phyloP scores from a whole-genome alignment of 2,329 filamentous ascomycete genomes.

The Myriosclerotinia curreyana region DNA sequence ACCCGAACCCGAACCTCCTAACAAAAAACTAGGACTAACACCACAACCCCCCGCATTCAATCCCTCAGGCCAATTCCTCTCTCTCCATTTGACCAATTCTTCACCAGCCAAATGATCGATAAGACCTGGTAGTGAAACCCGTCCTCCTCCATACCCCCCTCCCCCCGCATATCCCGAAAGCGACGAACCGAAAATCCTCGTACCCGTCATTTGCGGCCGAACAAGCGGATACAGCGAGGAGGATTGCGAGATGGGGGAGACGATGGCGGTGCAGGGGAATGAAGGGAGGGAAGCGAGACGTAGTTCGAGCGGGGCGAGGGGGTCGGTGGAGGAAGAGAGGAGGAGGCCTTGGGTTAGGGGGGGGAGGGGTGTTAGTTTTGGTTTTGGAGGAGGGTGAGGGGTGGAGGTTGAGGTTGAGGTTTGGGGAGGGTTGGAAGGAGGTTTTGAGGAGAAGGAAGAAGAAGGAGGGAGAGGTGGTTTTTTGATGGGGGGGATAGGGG shows the following conservation, averaged over 20 bases:
- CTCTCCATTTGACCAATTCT: not conserved
- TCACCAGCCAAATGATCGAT: not conserved
- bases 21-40: not conserved
- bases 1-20: not conserved
- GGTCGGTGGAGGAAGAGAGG: not conserved
- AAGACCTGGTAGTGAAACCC: not conserved
- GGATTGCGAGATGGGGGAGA: not conserved
- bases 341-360: not conserved
- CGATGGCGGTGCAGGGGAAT: slow-evolving; percentile 1
- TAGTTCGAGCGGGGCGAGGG: not conserved
- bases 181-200: not conserved
- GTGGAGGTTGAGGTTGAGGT: too few relatives aligned
- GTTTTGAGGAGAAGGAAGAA: too few relatives aligned
- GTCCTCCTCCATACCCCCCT: too few relatives aligned
- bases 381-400: too few relatives aligned
- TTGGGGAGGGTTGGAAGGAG: not conserved
- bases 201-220: not conserved
- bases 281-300: not conserved
- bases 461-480: not conserved
- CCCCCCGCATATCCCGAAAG: too few relatives aligned
- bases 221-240: not conserved
- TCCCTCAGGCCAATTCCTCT: not conserved
- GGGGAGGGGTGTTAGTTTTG: not conserved
- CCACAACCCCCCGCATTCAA: not conserved
- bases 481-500: not conserved